These are phyloP conservation scores for Penicillium longicatenatum DNA, from an alignment of 495 filamentous ascomycete species.

Conservation along the genomic window DNA sequence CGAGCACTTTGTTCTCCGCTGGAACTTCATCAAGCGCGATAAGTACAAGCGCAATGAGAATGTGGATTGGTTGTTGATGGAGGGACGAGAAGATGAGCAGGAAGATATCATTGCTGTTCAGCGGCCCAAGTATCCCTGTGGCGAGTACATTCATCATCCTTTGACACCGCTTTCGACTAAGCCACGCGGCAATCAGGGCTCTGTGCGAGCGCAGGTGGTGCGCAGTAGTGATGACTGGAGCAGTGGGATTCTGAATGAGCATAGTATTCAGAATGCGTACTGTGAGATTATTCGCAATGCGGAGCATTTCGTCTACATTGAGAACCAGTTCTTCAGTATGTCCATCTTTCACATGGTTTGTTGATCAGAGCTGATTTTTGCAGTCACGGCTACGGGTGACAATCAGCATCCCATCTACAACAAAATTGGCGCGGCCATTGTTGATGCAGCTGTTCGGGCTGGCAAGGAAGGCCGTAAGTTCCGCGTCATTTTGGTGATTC, in stretches of 20 bases:
- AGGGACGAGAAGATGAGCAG: conserved; percentile 75
- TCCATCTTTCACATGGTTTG: not conserved
- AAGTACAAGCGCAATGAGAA: conserved; percentile 87
- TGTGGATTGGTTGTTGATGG: conserved; percentile 81
- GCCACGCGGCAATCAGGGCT: conserved; percentile 62
- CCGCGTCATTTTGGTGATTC: conserved; percentile 84
- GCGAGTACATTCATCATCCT: conserved; percentile 84
- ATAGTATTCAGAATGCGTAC: conserved; percentile 93
- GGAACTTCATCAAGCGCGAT: conserved; percentile 97
- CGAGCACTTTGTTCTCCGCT: conserved; percentile 91
- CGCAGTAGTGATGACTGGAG: conserved; percentile 92
- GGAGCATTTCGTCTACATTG: conserved; percentile 91
- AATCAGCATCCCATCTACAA: conserved; percentile 85
- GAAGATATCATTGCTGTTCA: conserved; percentile 88
- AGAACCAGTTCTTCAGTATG: conserved; percentile 92
- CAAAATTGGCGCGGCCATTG: conserved; percentile 81
- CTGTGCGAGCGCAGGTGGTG: conserved; percentile 78
- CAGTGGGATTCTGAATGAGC: conserved; percentile 86
- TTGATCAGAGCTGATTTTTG: conserved; percentile 13
- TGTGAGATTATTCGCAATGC: conserved; percentile 80
- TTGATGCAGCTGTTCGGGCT: conserved; percentile 82
- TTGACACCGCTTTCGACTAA: conserved; percentile 59
- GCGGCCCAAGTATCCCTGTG: conserved; percentile 80
- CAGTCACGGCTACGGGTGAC: conserved; percentile 86
- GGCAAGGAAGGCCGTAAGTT: conserved; percentile 87